A percentile compares a stretch with the other conserved stretches of the same genome.
Evolutionary conservation across 768 basidiomycete genomes (phyloP).

Genomic region (Tulasnella sp.): DNA sequence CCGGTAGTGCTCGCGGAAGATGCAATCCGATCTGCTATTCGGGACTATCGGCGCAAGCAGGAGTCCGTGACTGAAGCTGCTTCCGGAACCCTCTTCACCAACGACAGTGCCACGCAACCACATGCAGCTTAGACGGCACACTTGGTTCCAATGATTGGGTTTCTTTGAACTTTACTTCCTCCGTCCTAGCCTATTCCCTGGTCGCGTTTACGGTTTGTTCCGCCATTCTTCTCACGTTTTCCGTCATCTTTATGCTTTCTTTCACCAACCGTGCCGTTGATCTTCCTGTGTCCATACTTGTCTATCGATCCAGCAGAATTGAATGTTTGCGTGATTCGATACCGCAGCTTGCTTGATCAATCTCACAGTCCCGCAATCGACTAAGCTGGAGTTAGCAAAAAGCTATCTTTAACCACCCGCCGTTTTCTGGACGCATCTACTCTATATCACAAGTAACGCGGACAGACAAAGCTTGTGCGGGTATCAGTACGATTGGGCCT

Average conservation of each 20-base stretch:
- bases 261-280: background rate
- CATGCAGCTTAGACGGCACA: background rate
- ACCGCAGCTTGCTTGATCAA: background rate
- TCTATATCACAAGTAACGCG: too few species aligned
- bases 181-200: background rate
- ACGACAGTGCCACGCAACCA: background rate
- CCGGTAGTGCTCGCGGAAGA: conserved; percentile 87
- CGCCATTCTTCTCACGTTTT: background rate
- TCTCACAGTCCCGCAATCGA: too few species aligned
- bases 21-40: conserved; percentile 96
- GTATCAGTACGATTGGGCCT: too few species aligned
- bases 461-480: too few species aligned
- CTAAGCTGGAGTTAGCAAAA: too few species aligned
- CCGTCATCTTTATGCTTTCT: background rate
- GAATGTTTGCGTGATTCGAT: background rate
- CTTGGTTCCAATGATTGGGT: background rate
- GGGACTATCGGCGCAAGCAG: conserved; percentile 83
- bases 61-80: conserved; percentile 10
- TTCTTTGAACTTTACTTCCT: background rate
- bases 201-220: background rate
- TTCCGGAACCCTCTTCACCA: conserved; percentile 3
- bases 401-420: too few species aligned
- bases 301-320: background rate
- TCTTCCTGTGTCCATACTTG: background rate
- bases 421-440: too few species aligned